Evolutionary conservation across 1,139 yeast species (phyloP).

Genomic region (Yarrowia galli): DNA sequence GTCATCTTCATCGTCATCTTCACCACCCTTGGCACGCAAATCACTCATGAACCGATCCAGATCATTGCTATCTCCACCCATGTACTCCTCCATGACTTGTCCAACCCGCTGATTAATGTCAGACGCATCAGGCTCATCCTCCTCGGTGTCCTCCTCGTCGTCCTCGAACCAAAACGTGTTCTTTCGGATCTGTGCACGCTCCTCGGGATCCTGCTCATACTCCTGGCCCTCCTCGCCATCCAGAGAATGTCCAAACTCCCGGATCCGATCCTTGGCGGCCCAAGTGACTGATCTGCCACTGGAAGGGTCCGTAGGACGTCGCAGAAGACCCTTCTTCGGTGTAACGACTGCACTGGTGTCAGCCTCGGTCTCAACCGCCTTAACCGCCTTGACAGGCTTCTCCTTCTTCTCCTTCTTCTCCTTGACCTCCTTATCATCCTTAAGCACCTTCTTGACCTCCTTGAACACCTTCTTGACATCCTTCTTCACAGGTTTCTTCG

Average conservation of each 20-base stretch:
- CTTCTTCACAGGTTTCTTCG: background rate
- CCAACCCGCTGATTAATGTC: background rate
- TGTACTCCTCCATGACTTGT: conserved; percentile 9
- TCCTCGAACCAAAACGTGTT: conserved; percentile 46
- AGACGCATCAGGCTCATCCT: background rate
- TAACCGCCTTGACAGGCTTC: background rate
- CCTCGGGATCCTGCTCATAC: conserved; percentile 41
- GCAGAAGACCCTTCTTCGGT: background rate
- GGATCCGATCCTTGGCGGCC: conserved; percentile 35
- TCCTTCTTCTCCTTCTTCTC: no score
- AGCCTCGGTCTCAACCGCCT: background rate
- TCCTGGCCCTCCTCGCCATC: conserved; percentile 43
- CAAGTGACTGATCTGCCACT: conserved; percentile 42
- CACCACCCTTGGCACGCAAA: background rate
- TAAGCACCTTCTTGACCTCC: background rate
- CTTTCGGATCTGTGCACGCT: conserved; percentile 44
- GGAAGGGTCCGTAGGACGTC: background rate
- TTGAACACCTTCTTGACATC: background rate
- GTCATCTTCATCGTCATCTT: background rate
- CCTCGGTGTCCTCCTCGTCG: conserved; percentile 33
- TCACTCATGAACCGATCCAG: conserved; percentile 2
- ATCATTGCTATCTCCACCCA: background rate
- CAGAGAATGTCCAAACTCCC: conserved; percentile 41
- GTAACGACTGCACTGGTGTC: background rate
- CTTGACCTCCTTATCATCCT: background rate